Base-by-base conservation (phyloP, 2,329 filamentous ascomycete species). In the Exutisphaerella laricina region DNA sequence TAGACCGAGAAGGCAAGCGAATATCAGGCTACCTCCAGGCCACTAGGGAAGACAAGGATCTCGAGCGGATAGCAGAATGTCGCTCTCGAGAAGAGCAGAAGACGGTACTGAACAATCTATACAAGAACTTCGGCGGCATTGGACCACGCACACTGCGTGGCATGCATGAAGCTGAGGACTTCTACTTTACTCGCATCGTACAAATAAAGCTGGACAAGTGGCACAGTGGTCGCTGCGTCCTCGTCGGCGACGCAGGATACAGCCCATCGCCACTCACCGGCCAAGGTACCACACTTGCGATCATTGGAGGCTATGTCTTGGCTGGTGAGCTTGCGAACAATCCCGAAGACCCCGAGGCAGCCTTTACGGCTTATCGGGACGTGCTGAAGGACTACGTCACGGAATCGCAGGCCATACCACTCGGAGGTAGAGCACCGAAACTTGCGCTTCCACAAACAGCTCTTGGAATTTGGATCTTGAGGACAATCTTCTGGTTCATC, bases 161-260 rank as follows among this genome's bases (percentile, higher is more conserved):
- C 3, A 45, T 54, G 26, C 25, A 38, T 4, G 29, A 29, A 4
- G 36, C 63, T 0, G 52, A 66, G 0, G 66, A 73, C 41, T 73
- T 71, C 49, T 74, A 73, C 53, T 67, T 65, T 45, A 62, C 69
- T 21, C 61, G 66, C 13, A 54, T 67, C n/a, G 64, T 59, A 4
- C 63, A 68, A 34, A 59, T 70, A 32, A 63, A 61, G 33, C 58
- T 69, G 48, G 48, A 59, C 2, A 41, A 22, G 1, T 68, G 63
- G 61, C 57, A 55, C 1, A 54, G 58, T 13, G 62, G 63, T 5
- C 58, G 62, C n/a, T 53, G 61, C 5, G 64, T 43, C 5, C 49
- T 69, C 3, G 44, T 68, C 2, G 67, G 66, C 4, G 67, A 70
- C 46, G 64, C 67, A 2, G 67, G 56, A 2, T 65, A 62, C 43